Evolutionary conservation across 1,139 yeast species (phyloP), one percentile per base, ranked within the genome.

Genomic region (Lodderomyces oxycetoniae): DNA sequence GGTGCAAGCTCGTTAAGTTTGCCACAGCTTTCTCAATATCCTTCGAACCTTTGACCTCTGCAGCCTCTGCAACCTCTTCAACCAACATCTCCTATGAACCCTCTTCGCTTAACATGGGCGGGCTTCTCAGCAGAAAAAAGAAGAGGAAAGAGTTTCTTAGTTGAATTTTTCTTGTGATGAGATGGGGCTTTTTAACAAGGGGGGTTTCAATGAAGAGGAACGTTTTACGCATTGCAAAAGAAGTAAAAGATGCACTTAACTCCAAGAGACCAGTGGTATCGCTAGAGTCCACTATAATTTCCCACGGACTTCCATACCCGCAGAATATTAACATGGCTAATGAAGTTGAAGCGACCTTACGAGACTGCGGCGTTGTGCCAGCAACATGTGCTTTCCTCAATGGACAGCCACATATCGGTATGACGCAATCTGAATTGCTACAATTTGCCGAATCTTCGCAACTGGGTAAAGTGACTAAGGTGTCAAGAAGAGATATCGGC

Each of bases 281-380:
- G 0, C 59, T 86, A 5, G 96, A 88, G 51, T 79, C 88, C 13
- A 87, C 96, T 7, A 88, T 87, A 48, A 78, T 88, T 44, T 82
- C 95, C 5, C 96, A 88, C 61, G 96, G 96, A 0, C 67, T 87
- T 33, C 95, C 95, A 5, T 84, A 61, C 50, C 96, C 96, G 0
- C 71, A 72, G 29, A 87, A 88, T 49, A 50, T 84, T 9, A 65
- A 68, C 16, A 80, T 87, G 87, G 95, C 95, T 0, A 50, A 51
- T 22, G 57, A 64, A 1, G 94, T 85, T 1, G 95, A 87, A 53
- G 43, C 56, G 10, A 63, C 71, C 7, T 71, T 87, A 17, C 63
- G 94, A 28, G 53, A 57, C 0, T 55, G 67, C 32, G 93, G 93
- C 3, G 91, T 80, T 1, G 59, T 83, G 4, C 96, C 96, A 0